A percentile compares a stretch with the other conserved stretches of the same genome.
phyloP scores from a whole-genome alignment of 2,329 filamentous ascomycete species.

The Microthyrium microscopicum region DNA sequence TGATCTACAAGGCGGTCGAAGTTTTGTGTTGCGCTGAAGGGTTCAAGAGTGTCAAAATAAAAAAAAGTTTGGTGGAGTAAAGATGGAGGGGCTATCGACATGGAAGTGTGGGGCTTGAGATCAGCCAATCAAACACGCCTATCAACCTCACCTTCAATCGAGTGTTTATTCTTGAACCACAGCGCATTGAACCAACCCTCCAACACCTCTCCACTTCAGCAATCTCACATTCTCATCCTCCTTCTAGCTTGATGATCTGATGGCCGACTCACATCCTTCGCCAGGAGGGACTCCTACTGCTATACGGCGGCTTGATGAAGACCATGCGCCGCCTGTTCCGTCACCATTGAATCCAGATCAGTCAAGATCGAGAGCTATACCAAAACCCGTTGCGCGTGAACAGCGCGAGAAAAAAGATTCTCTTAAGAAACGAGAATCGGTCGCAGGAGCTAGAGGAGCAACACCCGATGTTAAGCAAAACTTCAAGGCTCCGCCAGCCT shows the following conservation, averaged over 20 bases:
- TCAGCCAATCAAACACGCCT: background rate
- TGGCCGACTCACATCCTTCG: conserved; percentile 19
- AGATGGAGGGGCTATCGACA: background rate
- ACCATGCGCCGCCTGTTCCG: conserved; percentile 52
- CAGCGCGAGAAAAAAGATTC: conserved; percentile 34
- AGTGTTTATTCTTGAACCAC: background rate
- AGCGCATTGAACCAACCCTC: background rate
- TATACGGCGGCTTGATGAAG: conserved; percentile 52
- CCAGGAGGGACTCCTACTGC: conserved; percentile 31
- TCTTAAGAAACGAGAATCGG: conserved; percentile 33
- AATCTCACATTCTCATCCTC: background rate
- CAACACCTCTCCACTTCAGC: background rate
- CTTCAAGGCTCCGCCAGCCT: conserved; percentile 18
- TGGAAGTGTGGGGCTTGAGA: background rate
- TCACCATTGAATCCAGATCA: conserved; percentile 54
- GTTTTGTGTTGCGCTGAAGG: no score
- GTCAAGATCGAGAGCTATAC: conserved; percentile 25
- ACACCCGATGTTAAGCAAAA: conserved; percentile 25
- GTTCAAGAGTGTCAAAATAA: no score
- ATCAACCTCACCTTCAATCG: background rate
- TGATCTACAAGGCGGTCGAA: no score
- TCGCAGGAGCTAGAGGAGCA: conserved; percentile 21
- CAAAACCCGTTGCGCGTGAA: conserved; percentile 26
- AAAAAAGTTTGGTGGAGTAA: no score
- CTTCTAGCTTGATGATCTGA: conserved; percentile 8